Evolutionary conservation across 116 monocot genomes (phyloP).

Genomic region (Zostera marina): DNA sequence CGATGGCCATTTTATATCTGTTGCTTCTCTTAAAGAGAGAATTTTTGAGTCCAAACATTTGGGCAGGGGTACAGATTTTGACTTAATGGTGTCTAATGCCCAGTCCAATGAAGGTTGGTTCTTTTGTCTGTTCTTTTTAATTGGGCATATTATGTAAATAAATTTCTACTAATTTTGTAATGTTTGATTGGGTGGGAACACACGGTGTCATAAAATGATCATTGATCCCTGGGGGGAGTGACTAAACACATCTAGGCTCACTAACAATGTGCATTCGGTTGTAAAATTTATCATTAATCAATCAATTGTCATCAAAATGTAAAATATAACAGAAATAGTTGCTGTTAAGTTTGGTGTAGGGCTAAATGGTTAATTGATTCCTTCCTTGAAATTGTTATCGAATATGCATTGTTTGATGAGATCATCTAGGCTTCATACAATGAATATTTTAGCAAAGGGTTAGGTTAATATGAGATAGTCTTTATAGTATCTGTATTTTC

Average conservation of each 20-base stretch:
- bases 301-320: too few relatives aligned
- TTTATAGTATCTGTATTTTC: conserved; percentile 18
- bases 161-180: background rate
- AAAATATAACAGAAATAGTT: too few relatives aligned
- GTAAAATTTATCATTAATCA: too few relatives aligned
- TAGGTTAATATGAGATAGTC: conserved; percentile 8
- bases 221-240: too few relatives aligned
- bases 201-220: too few relatives aligned
- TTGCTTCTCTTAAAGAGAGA: conserved; percentile 89
- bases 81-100: conserved; percentile 91
- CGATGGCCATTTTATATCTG: conserved; percentile 96
- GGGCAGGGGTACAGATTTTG: conserved; percentile 95
- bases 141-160: background rate
- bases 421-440: conserved; percentile 5
- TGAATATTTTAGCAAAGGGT: conserved; percentile 2
- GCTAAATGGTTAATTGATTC: background rate
- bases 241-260: too few relatives aligned
- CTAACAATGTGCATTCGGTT: too few relatives aligned
- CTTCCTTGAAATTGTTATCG: background rate
- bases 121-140: conserved; percentile 11
- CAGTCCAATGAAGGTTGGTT: conserved; percentile 97
- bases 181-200: background rate
- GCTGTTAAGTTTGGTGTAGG: background rate
- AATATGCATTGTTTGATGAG: background rate
- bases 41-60: conserved; percentile 99